Evolutionary conservation across 148 eudicot species (phyloP).

Genomic region (Oxyria digyna): DNA sequence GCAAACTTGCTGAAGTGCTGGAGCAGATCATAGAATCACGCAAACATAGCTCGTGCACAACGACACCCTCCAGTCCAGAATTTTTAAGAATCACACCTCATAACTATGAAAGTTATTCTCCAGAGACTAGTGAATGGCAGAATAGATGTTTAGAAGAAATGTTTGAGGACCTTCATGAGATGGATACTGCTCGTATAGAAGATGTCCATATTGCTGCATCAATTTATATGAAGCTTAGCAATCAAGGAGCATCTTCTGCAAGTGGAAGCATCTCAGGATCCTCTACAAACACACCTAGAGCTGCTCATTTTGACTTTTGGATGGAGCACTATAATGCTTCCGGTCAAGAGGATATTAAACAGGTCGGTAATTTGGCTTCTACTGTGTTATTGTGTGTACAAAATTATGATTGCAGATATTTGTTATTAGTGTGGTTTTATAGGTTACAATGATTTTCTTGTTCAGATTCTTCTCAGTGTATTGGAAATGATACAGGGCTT

Average conservation of each 20-base stretch:
- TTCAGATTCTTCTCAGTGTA: background rate
- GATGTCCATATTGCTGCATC: constrained; percentile 24
- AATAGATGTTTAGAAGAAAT: constrained; percentile 44
- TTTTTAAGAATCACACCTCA: constrained; percentile 11
- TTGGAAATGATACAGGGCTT: background rate
- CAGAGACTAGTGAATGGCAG: constrained; percentile 35
- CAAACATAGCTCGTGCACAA: constrained; percentile 17
- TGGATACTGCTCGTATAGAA: constrained; percentile 54
- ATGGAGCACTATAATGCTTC: constrained; percentile 35
- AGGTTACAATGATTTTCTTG: background rate
- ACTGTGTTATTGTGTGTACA: background rate
- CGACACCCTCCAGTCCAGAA: constrained; percentile 29
- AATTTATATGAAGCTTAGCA: constrained; percentile 25
- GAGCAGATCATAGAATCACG: constrained; percentile 36
- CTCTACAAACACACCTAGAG: constrained; percentile 46
- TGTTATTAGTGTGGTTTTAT: background rate
- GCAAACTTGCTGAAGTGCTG: constrained; percentile 38
- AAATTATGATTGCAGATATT: background rate
- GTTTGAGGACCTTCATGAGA: constrained; percentile 65
- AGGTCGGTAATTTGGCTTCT: constrained; percentile 17
- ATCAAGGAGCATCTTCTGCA: constrained; percentile 34
- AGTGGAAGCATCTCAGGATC: constrained; percentile 53
- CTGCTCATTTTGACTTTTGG: constrained; percentile 49
- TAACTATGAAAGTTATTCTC: constrained; percentile 32
- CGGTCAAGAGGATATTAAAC: constrained; percentile 37